Conservation (phyloP, 2,329 filamentous ascomycete genomes). For the Clonostachys solani region DNA sequence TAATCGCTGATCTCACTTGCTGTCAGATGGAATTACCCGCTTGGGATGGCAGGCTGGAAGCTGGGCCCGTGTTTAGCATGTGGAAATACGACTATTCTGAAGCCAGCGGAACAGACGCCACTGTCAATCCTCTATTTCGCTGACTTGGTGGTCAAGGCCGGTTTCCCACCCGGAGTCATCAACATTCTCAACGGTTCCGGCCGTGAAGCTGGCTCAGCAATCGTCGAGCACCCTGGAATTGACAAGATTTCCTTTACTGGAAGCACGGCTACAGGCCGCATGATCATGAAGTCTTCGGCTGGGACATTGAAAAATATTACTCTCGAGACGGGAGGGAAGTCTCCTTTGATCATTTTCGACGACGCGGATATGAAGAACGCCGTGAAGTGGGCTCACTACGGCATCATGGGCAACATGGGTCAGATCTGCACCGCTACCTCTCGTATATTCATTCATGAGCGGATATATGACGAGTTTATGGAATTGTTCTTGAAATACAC, state of each 20-base stretch:
- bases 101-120: constrained; percentile 50
- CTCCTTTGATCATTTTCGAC: constrained; percentile 51
- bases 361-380: constrained; percentile 59
- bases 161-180: constrained; percentile 4
- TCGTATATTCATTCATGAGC: constrained; percentile 45
- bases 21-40: constrained; percentile 53
- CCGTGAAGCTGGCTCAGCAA: constrained; percentile 1
- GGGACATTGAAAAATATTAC: constrained; percentile 3
- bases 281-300: constrained; percentile 55
- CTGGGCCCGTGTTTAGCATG: constrained; percentile 41
- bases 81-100: constrained; percentile 46
- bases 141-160: constrained; percentile 3
- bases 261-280: constrained; percentile 61
- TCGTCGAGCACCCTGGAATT: constrained; percentile 7
- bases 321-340: constrained; percentile 59
- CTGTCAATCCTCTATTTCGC: constrained; percentile 24
- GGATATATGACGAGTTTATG: too few relatives aligned
- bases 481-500: too few relatives aligned
- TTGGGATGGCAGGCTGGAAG: constrained; percentile 36
- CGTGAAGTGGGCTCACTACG: constrained; percentile 39
- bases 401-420: constrained; percentile 46
- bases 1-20: constrained; percentile 67
- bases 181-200: constrained; percentile 5
- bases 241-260: constrained; percentile 66
- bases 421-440: constrained; percentile 54